phyloP scores from a whole-genome alignment of 2,329 filamentous ascomycete species.

The Aureobasidium sp. region DNA sequence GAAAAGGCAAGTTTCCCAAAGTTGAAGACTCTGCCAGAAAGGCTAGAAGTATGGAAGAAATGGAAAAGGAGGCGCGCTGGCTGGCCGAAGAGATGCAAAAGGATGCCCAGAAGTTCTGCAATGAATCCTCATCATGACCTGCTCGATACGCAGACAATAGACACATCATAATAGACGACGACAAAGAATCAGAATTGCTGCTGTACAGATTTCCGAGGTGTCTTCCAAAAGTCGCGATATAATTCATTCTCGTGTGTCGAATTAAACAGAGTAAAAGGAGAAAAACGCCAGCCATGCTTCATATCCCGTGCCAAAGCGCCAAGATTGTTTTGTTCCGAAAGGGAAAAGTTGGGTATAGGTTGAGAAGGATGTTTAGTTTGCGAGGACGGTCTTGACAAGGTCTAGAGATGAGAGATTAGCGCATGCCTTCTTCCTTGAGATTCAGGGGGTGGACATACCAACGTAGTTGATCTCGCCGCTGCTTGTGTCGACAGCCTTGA shows the following conservation, averaged over 20 bases:
- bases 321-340: slow-evolving; percentile 11
- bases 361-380: slow-evolving; percentile 25
- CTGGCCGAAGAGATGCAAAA: slow-evolving; percentile 52
- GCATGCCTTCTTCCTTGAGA: background rate
- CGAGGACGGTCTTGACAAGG: slow-evolving; percentile 36
- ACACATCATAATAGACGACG: background rate
- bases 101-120: slow-evolving; percentile 26
- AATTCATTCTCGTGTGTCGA: slow-evolving; percentile 3
- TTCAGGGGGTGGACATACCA: slow-evolving; percentile 49
- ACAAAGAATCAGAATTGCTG: slow-evolving; percentile 1
- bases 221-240: background rate
- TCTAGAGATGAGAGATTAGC: slow-evolving; percentile 21
- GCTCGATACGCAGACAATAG: background rate
- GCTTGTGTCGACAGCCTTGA: slow-evolving; percentile 96
- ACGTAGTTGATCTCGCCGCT: slow-evolving; percentile 97
- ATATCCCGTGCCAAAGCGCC: slow-evolving; percentile 12
- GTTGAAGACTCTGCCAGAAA: slow-evolving; percentile 60
- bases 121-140: background rate
- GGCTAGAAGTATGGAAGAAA: slow-evolving; percentile 64
- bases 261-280: slow-evolving; percentile 7
- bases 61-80: slow-evolving; percentile 68
- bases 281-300: slow-evolving; percentile 16
- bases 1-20: slow-evolving; percentile 48
- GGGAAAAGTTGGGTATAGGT: slow-evolving; percentile 1
- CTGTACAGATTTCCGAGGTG: slow-evolving; percentile 7